phyloP scores from a whole-genome alignment of 192 early-diverging fungal species.

The Coemansia sp. region DNA sequence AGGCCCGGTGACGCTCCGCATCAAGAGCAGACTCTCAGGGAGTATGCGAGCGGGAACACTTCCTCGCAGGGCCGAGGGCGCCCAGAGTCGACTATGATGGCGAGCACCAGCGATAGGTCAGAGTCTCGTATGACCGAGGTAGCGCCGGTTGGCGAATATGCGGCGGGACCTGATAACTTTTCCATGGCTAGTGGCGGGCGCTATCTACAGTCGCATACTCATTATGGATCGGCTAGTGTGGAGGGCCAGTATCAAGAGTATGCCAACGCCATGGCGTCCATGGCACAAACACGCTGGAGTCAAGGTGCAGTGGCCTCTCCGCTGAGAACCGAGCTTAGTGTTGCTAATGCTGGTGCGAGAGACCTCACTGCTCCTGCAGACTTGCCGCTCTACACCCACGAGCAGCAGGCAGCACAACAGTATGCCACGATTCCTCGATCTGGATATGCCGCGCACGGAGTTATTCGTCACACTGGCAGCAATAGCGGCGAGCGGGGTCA shows the following conservation, averaged over 20 bases:
- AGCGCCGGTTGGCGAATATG: neutral
- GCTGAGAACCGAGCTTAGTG: slow-evolving; percentile 36
- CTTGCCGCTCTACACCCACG: slow-evolving; percentile 8
- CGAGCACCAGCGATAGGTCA: neutral
- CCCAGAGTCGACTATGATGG: slow-evolving; percentile 5
- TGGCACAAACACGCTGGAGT: slow-evolving; percentile 50
- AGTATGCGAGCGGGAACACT: neutral
- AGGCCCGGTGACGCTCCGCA: slow-evolving; percentile 8
- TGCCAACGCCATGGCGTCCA: slow-evolving; percentile 21
- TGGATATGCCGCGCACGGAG: slow-evolving; percentile 16
- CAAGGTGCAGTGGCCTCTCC: slow-evolving; percentile 41
- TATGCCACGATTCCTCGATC: slow-evolving; percentile 45
- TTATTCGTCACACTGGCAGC: neutral
- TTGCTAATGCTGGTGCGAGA: neutral
- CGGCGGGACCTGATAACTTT: neutral
- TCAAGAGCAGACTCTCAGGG: neutral
- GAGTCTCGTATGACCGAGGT: neutral
- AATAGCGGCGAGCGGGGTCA: slow-evolving; percentile 19
- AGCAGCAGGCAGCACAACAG: slow-evolving; percentile 27
- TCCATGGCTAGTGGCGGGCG: neutral
- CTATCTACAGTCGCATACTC: neutral
- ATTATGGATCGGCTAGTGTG: slow-evolving; percentile 6
- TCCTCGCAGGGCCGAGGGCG: neutral
- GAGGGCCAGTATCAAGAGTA: slow-evolving; percentile 32
- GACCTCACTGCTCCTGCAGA: slow-evolving; percentile 3